Evolutionary conservation across 2,329 filamentous ascomycete genomes (phyloP).

Genomic region (Nannizzia gypsea): DNA sequence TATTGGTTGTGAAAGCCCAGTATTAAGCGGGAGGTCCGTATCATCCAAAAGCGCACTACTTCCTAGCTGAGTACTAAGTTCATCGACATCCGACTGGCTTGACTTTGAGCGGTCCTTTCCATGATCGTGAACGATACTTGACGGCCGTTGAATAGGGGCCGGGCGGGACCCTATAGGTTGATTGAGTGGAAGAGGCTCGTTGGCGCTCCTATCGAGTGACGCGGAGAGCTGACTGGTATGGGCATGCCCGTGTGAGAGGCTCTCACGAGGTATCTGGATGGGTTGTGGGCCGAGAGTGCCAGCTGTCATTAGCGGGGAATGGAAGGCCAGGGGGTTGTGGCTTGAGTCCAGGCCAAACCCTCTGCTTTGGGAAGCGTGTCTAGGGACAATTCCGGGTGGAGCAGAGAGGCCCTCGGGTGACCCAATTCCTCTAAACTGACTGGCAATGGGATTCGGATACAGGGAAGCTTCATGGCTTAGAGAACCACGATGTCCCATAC

Average conservation of each 20-base stretch:
- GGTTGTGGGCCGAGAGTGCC: slow-evolving; percentile 25
- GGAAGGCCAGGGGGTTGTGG: slow-evolving; percentile 31
- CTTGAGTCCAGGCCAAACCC: slow-evolving; percentile 41
- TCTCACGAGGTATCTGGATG: slow-evolving; percentile 21
- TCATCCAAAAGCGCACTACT: slow-evolving; percentile 76
- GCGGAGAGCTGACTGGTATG: slow-evolving; percentile 68
- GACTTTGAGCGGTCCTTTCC: slow-evolving; percentile 31
- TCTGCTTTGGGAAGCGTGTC: slow-evolving; percentile 47
- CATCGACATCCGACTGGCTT: slow-evolving; percentile 51
- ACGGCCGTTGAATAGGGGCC: slow-evolving; percentile 76
- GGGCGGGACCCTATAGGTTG: slow-evolving; percentile 65
- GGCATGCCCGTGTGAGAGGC: slow-evolving; percentile 32
- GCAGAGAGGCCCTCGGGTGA: slow-evolving; percentile 41
- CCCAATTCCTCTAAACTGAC: slow-evolving; percentile 45
- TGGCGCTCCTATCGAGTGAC: slow-evolving; percentile 45
- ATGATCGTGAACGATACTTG: slow-evolving; percentile 50
- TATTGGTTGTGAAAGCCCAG: slow-evolving; percentile 33
- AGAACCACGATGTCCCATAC: slow-evolving; percentile 41
- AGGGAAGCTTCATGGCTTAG: slow-evolving; percentile 44
- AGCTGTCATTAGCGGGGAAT: slow-evolving; percentile 33
- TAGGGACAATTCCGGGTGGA: slow-evolving; percentile 50
- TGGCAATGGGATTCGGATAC: slow-evolving; percentile 42
- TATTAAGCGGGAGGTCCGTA: slow-evolving; percentile 56
- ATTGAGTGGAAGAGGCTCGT: slow-evolving; percentile 49
- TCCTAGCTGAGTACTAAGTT: slow-evolving; percentile 67